These are phyloP conservation scores for Alternaria incomplexa DNA, from an alignment of 2,329 filamentous ascomycete genomes.

Conservation along the genomic window DNA sequence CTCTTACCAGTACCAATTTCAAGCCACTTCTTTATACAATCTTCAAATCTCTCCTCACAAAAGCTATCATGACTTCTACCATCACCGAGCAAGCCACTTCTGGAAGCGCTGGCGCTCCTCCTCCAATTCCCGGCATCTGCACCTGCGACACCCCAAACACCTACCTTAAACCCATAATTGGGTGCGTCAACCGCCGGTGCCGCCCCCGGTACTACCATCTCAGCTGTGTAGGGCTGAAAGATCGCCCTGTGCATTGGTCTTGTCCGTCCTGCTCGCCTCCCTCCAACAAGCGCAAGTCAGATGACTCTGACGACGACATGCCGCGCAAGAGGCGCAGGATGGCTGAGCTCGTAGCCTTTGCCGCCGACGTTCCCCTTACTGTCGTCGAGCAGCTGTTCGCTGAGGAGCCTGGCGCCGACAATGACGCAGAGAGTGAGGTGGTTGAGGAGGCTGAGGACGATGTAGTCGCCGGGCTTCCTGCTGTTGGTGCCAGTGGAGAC, in stretches of 20 bases:
- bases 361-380: neutral
- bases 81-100: neutral
- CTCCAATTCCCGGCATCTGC: neutral
- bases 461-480: neutral
- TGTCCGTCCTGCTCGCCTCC: neutral
- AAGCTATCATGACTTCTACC: neutral
- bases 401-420: neutral
- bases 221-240: neutral
- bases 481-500: neutral
- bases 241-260: neutral
- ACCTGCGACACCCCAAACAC: neutral
- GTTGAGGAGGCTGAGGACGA: neutral
- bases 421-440: neutral
- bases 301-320: neutral
- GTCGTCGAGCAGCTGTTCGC: neutral
- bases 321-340: neutral
- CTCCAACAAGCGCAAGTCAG: neutral
- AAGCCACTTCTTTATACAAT: neutral
- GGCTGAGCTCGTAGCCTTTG: neutral
- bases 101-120: neutral
- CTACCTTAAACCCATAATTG: constrained; percentile 1
- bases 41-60: neutral
- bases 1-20: too few species aligned
- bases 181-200: neutral
- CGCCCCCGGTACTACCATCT: constrained; percentile 2